Percentiles rank a stretch among this genome's conserved stretches.
phyloP scores from a whole-genome alignment of 306 rosid genomes.

The Acacia crassicarpa region DNA sequence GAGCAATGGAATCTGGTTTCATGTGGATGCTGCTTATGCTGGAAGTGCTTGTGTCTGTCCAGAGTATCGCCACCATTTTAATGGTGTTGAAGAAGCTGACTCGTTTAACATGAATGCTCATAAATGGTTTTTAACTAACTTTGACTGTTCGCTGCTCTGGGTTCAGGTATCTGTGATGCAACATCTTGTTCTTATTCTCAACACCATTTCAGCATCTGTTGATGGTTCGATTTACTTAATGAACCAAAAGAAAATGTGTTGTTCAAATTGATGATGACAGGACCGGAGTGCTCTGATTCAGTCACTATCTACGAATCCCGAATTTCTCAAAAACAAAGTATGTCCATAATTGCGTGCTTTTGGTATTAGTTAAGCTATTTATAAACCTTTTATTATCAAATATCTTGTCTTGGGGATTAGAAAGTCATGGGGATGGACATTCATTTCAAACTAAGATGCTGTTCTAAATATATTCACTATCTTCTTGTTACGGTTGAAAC shows the following conservation, averaged over 20 bases:
- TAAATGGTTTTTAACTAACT: constrained; percentile 91
- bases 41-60: constrained; percentile 98
- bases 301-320: constrained; percentile 91
- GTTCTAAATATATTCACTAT: constrained; percentile 12
- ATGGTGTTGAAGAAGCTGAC: constrained; percentile 89
- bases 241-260: background rate
- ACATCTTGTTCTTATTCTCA: constrained; percentile 5
- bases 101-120: constrained; percentile 96
- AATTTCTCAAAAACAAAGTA: constrained; percentile 84
- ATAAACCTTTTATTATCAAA: constrained; percentile 1
- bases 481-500: constrained; percentile 29
- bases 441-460: background rate
- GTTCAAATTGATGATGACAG: constrained; percentile 46
- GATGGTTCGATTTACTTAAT: constrained; percentile 11
- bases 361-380: background rate
- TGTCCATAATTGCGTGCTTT: constrained; percentile 20
- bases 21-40: constrained; percentile 96
- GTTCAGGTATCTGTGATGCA: constrained; percentile 61
- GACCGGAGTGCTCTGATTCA: constrained; percentile 79
- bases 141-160: constrained; percentile 95
- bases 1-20: constrained; percentile 82
- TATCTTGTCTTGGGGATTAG: constrained; percentile 1
- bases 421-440: background rate
- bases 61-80: constrained; percentile 74
- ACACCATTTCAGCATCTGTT: constrained; percentile 25